Conservation (phyloP, 768 basidiomycete genomes). For the Pleurotus ostreatus region DNA sequence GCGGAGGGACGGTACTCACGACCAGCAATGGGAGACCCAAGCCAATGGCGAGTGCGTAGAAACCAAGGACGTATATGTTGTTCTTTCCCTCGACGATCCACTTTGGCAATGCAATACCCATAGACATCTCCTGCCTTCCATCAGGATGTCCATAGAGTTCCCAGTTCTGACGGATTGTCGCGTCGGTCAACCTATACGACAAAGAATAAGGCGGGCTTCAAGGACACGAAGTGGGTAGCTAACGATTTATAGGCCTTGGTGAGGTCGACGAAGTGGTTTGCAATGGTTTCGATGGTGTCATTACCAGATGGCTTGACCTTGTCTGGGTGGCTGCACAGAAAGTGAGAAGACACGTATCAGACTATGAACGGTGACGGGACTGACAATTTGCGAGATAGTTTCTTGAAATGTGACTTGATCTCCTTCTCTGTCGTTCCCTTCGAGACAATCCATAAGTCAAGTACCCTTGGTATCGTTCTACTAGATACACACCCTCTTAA, state of each 20-base stretch:
- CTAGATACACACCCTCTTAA: constrained; percentile 50
- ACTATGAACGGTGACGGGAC: constrained; percentile 14
- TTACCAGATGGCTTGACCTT: constrained; percentile 84
- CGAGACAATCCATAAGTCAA: not conserved
- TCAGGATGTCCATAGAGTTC: constrained; percentile 92
- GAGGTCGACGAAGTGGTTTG: constrained; percentile 82
- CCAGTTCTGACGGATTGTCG: constrained; percentile 86
- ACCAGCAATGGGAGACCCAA: constrained; percentile 83
- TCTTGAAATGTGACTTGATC: constrained; percentile 94
- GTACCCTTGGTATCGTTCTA: not conserved
- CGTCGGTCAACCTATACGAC: constrained; percentile 74
- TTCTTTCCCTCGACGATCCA: constrained; percentile 94
- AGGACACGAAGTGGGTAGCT: constrained; percentile 18
- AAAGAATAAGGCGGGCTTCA: constrained; percentile 1
- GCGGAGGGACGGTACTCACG: constrained; percentile 30
- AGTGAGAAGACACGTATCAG: not conserved
- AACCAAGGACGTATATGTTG: constrained; percentile 84
- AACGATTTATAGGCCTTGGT: constrained; percentile 98
- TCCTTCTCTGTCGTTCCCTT: constrained; percentile 78
- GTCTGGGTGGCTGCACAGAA: constrained; percentile 79
- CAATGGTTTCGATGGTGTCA: constrained; percentile 82
- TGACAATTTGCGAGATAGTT: constrained; percentile 83
- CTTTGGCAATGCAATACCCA: constrained; percentile 91
- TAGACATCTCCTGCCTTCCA: constrained; percentile 89
- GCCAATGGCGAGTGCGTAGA: constrained; percentile 87